Conservation (phyloP, 305 asterid species). For the Fraxinus baroniana region DNA sequence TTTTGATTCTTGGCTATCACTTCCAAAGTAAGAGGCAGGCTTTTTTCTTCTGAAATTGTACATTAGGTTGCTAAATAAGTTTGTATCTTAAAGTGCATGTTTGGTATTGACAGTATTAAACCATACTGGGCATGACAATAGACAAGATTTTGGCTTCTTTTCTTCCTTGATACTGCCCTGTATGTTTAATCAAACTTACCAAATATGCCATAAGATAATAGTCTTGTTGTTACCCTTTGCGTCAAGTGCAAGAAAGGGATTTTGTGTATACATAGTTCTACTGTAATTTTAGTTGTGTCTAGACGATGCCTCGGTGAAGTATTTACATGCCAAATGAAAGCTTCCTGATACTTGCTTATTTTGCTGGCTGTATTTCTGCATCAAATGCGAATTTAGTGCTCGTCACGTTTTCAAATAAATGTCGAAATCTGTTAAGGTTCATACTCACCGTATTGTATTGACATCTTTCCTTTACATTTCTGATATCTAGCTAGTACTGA, state of each 20-base stretch:
- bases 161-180: not conserved
- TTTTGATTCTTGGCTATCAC: not conserved
- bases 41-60: not conserved
- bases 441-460: not conserved
- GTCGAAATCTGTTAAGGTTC: slow-evolving; percentile 13
- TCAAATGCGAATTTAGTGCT: slow-evolving; percentile 19
- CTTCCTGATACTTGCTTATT: slow-evolving; percentile 38
- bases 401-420: slow-evolving; percentile 16
- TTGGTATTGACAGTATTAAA: not conserved
- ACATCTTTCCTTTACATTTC: not conserved
- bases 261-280: slow-evolving; percentile 16
- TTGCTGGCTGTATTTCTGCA: slow-evolving; percentile 18
- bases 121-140: not conserved
- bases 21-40: not conserved
- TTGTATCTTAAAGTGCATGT: not conserved
- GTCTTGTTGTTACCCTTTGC: slow-evolving; percentile 6
- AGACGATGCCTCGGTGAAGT: slow-evolving; percentile 34
- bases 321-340: slow-evolving; percentile 19
- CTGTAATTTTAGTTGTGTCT: not conserved
- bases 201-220: not conserved
- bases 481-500: not conserved
- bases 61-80: not conserved
- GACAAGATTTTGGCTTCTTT: not conserved
- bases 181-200: not conserved
- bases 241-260: not conserved